phyloP scores from a whole-genome alignment of 805 yeast genomes.

The Ogataea populi-albae region DNA sequence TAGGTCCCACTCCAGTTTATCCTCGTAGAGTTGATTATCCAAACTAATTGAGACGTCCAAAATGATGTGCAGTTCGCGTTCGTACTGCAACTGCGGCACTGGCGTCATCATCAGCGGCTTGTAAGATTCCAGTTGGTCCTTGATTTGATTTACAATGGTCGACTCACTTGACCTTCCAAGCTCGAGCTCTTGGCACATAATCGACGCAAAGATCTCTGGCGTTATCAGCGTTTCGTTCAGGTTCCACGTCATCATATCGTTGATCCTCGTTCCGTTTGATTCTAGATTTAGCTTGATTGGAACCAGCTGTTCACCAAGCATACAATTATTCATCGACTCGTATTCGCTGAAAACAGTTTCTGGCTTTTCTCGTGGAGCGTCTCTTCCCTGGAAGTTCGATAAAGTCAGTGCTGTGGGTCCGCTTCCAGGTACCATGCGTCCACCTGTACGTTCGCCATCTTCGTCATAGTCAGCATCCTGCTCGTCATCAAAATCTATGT shows the following conservation, averaged over 20 bases:
- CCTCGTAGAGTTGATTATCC: slow-evolving; percentile 82
- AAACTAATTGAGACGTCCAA: slow-evolving; percentile 79
- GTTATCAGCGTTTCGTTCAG: slow-evolving; percentile 59
- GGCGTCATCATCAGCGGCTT: slow-evolving; percentile 60
- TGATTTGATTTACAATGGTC: slow-evolving; percentile 66
- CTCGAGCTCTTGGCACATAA: slow-evolving; percentile 81
- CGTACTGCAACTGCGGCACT: slow-evolving; percentile 45
- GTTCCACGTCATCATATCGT: slow-evolving; percentile 76
- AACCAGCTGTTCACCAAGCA: slow-evolving; percentile 46
- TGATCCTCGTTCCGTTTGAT: slow-evolving; percentile 49
- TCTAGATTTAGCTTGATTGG: slow-evolving; percentile 68
- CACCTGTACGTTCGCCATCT: slow-evolving; percentile 50
- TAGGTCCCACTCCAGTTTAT: slow-evolving; percentile 93
- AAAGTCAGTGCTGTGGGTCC: slow-evolving; percentile 20
- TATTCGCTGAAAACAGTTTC: slow-evolving; percentile 30
- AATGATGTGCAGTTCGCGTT: slow-evolving; percentile 66
- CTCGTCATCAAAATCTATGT: slow-evolving; percentile 44
- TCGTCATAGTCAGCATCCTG: slow-evolving; percentile 42
- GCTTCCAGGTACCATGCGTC: slow-evolving; percentile 9
- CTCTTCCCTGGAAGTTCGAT: slow-evolving; percentile 36
- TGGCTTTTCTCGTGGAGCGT: slow-evolving; percentile 40
- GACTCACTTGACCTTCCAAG: slow-evolving; percentile 63
- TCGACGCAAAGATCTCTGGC: slow-evolving; percentile 71
- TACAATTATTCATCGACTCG: slow-evolving; percentile 34
- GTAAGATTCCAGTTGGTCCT: slow-evolving; percentile 77